These are phyloP conservation scores for Albophoma yamanashiensis DNA, from an alignment of 2,329 filamentous ascomycete species.

Conservation along the genomic window DNA sequence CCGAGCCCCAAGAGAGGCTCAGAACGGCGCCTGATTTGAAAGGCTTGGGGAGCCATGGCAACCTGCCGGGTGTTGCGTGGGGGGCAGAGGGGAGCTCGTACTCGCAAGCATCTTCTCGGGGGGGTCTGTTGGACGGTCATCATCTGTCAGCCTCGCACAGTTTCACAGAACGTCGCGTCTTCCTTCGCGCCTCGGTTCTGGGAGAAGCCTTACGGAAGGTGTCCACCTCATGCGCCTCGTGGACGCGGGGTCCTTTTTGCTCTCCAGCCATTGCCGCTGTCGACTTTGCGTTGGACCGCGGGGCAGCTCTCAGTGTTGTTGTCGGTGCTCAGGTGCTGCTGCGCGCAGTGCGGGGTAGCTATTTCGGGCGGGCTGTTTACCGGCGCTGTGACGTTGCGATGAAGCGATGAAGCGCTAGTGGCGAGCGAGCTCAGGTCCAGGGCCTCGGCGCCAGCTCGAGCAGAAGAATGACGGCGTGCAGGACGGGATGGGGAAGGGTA, in stretches of 20 bases:
- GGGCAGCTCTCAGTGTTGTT: background rate
- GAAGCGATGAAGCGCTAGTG: background rate
- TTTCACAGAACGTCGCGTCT: background rate
- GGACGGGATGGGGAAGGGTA: background rate
- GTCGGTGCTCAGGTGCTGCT: background rate
- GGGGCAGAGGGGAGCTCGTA: slow-evolving; percentile 29
- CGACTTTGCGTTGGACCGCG: background rate
- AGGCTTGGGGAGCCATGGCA: background rate
- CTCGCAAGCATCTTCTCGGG: slow-evolving; percentile 57
- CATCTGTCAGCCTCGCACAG: background rate
- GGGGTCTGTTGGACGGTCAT: slow-evolving; percentile 35
- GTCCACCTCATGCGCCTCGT: slow-evolving; percentile 67
- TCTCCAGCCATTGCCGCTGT: slow-evolving; percentile 32
- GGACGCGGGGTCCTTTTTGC: slow-evolving; percentile 43
- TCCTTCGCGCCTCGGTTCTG: background rate
- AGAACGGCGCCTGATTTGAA: background rate
- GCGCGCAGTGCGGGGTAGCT: slow-evolving; percentile 5
- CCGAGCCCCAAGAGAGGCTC: slow-evolving; percentile 3
- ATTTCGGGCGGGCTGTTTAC: background rate
- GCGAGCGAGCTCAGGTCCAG: background rate
- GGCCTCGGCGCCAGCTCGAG: background rate
- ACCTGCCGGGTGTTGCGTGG: background rate
- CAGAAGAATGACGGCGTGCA: background rate
- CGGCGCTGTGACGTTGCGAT: slow-evolving; percentile 1
- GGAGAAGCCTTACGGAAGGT: slow-evolving; percentile 50